phyloP scores from a whole-genome alignment of 768 basidiomycete species.

The Podaxis sp. region DNA sequence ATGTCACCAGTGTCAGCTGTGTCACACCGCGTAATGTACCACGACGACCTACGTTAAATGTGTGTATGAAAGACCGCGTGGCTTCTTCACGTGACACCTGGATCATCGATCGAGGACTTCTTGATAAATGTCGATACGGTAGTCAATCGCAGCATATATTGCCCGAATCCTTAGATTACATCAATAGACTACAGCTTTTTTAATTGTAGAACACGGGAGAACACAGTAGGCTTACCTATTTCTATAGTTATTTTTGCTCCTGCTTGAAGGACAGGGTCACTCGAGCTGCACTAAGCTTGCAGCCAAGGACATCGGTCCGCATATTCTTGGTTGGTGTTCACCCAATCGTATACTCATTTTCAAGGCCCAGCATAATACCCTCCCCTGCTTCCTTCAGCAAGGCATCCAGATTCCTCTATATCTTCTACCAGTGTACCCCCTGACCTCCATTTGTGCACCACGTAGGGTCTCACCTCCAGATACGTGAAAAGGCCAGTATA shows the following conservation, averaged over 20 bases:
- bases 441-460: constrained; percentile 30
- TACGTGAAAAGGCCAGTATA: constrained; percentile 30
- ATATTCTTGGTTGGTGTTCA: constrained; percentile 16
- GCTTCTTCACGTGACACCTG: too few relatives aligned
- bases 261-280: constrained; percentile 22
- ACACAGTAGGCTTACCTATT: constrained; percentile 24
- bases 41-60: too few relatives aligned
- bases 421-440: constrained; percentile 31
- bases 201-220: constrained; percentile 32
- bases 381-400: constrained; percentile 26
- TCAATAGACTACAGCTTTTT: constrained; percentile 35
- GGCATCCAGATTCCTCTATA: constrained; percentile 26
- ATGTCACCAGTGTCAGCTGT: too few relatives aligned
- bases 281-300: constrained; percentile 35
- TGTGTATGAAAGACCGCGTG: too few relatives aligned
- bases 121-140: too few relatives aligned
- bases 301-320: constrained; percentile 31
- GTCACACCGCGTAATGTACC: too few relatives aligned
- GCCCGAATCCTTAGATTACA: constrained; percentile 15
- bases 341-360: background rate
- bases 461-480: constrained; percentile 24
- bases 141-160: background rate
- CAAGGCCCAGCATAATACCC: constrained; percentile 23
- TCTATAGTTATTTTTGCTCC: constrained; percentile 31
- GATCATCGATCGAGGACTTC: too few relatives aligned